A percentile compares a stretch with the other conserved stretches of the same genome.
phyloP scores from a whole-genome alignment of 352 stramenopile species.

The Elongisporangium senticosum region DNA sequence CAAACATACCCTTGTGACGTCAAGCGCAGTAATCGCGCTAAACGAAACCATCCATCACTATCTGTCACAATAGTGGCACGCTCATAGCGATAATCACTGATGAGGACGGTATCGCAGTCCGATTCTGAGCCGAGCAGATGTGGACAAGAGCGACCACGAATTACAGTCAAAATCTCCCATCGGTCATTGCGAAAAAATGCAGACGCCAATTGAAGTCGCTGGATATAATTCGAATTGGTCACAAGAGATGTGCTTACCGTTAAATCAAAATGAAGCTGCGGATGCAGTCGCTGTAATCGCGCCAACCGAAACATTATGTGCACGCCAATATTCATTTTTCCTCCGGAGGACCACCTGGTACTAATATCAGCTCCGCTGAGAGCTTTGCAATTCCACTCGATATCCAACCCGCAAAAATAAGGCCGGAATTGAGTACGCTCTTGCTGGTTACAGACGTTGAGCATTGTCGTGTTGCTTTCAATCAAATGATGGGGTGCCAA shows the following conservation, averaged over 20 bases:
- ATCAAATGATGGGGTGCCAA: background rate
- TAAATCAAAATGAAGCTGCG: conserved; percentile 21
- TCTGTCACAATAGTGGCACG: conserved; percentile 29
- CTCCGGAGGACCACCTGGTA: conserved; percentile 13
- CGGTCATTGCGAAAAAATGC: conserved; percentile 6
- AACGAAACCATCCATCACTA: conserved; percentile 20
- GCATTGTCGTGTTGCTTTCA: background rate
- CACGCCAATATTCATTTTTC: conserved; percentile 27
- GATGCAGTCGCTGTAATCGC: conserved; percentile 15
- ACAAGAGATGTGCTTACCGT: conserved; percentile 13
- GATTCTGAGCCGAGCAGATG: background rate
- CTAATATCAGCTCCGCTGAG: conserved; percentile 3
- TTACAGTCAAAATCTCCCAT: conserved; percentile 28
- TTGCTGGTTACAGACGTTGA: background rate
- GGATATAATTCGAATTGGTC: conserved; percentile 8
- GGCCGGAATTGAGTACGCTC: conserved; percentile 5
- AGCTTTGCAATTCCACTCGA: conserved; percentile 20
- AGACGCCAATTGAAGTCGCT: background rate
- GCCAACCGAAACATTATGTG: background rate
- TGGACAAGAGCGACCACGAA: conserved; percentile 18
- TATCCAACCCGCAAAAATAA: background rate
- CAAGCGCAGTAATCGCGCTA: conserved; percentile 26
- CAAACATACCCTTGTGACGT: conserved; percentile 37
- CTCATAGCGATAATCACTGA: conserved; percentile 58
- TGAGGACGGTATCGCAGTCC: conserved; percentile 21